Conservation (phyloP, 2,329 filamentous ascomycete genomes). For the Helotiales sp. region DNA sequence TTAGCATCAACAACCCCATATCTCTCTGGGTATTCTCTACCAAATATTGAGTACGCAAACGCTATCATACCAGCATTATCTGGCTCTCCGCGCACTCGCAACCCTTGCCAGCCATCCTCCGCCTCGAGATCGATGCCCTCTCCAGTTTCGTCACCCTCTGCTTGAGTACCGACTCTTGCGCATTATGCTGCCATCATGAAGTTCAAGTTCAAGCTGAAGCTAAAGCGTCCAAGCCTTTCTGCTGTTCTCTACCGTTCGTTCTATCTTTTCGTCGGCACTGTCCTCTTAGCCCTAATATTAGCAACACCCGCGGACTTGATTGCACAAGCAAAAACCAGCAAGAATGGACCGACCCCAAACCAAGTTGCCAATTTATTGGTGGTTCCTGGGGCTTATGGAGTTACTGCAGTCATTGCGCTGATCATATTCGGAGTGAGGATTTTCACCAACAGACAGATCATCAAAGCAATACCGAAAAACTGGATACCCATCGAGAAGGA, state of each 20-base stretch:
- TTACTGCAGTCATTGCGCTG: conserved; percentile 70
- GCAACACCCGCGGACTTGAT: conserved; percentile 82
- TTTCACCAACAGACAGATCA: conserved; percentile 80
- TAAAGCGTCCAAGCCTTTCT: conserved; percentile 54
- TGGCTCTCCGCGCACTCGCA: background rate
- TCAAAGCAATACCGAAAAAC: conserved; percentile 82
- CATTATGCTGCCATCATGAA: conserved; percentile 35
- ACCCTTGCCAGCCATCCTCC: too few relatives aligned
- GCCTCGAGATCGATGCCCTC: background rate
- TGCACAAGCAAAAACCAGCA: conserved; percentile 62
- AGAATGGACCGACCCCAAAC: conserved; percentile 54
- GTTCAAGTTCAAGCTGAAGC: conserved; percentile 18
- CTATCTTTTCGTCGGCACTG: conserved; percentile 76
- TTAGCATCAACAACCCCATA: background rate
- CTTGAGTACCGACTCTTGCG: conserved; percentile 2
- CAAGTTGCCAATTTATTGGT: conserved; percentile 84
- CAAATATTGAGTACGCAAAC: conserved; percentile 7
- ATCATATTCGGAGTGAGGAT: conserved; percentile 85
- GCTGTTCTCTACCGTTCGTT: conserved; percentile 80
- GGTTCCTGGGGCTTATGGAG: conserved; percentile 74
- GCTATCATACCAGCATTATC: background rate
- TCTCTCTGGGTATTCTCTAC: background rate
- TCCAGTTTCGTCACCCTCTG: background rate
- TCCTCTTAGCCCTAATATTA: conserved; percentile 75
- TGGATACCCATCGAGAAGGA: conserved; percentile 87